A percentile compares a stretch with the other conserved stretches of the same genome.
Conservation (phyloP, 2,329 filamentous ascomycete species). For the Diplocarpon rosae region DNA sequence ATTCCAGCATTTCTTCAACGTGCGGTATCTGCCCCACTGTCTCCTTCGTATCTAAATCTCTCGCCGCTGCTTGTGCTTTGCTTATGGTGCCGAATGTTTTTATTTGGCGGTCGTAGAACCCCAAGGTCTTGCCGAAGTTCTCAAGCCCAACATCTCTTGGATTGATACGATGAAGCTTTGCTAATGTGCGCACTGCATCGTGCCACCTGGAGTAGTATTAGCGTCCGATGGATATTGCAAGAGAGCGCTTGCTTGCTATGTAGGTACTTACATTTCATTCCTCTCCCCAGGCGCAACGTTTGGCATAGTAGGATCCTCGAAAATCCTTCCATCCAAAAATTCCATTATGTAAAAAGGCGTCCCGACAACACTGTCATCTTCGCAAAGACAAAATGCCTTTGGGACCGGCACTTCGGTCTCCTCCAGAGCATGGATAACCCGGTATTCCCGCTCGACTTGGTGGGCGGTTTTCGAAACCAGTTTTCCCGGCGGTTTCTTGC, state of each 20-base stretch:
- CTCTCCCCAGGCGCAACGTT: slow-evolving; percentile 58
- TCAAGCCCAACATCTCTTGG: slow-evolving; percentile 56
- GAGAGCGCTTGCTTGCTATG: neutral
- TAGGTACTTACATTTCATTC: slow-evolving; percentile 49
- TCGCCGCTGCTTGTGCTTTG: slow-evolving; percentile 60
- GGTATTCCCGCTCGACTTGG: slow-evolving; percentile 91
- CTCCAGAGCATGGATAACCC: slow-evolving; percentile 74
- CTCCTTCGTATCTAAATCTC: slow-evolving; percentile 65
- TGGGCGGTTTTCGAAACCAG: slow-evolving; percentile 90
- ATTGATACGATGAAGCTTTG: slow-evolving; percentile 70
- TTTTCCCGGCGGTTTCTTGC: slow-evolving; percentile 95
- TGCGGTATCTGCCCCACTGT: slow-evolving; percentile 75
- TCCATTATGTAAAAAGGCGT: slow-evolving; percentile 97
- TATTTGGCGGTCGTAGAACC: slow-evolving; percentile 82
- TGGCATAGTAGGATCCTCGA: slow-evolving; percentile 78
- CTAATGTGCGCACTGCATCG: slow-evolving; percentile 72
- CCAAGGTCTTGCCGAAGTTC: slow-evolving; percentile 58
- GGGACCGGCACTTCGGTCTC: slow-evolving; percentile 78
- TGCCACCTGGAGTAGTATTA: slow-evolving; percentile 49
- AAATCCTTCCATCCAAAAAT: slow-evolving; percentile 86
- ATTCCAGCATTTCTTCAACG: slow-evolving; percentile 67
- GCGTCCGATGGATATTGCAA: neutral
- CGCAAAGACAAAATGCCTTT: slow-evolving; percentile 71
- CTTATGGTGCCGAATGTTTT: slow-evolving; percentile 73
- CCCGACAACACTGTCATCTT: slow-evolving; percentile 68